Base-by-base conservation (phyloP, 768 basidiomycete genomes). In the Neoboletus subvelutipes region DNA sequence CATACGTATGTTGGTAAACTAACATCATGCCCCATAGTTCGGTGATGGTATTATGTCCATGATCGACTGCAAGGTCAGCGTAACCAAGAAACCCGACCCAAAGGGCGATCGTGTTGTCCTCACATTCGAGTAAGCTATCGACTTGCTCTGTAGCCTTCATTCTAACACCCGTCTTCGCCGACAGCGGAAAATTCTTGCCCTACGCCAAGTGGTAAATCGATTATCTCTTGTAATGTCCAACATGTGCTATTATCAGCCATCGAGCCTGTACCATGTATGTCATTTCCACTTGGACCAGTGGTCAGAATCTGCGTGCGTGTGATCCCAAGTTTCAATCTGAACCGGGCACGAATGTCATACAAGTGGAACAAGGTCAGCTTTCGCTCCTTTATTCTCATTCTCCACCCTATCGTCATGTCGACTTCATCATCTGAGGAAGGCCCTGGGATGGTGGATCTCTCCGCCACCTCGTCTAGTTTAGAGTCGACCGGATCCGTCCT, bases 31-130 rank as follows among this genome's bases (percentile, higher is more conserved):
- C 50, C 8, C 10, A 12, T 49, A 89, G 87, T 92, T 91, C 60
- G 90, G 90, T 6, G 90, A 92, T 64, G 90, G 90, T 5, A 92
- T 92, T 58, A 91, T 92, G 88, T 88, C 87, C 20, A 89, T 92
- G 87, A 90, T 92, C 55, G 90, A 92, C 69, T 92, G 90, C 72
- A 85, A 82, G 62, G 78, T 92, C 58, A 78, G 77, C 46, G 76
- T 92, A 45, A 76, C 82, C 58, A 83, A 77, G 74, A 91, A 92
- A 69, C 77, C 79, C 17, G 83, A 91, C 64, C 88, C 88, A 17
- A 88, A 86, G 65, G 90, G 90, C 36, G 89, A 92, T 63, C 87
- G 90, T 43, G 86, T 91, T 10, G 64, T 90, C 18, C 75, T 92
- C 57, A 91, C 86, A 2, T 90, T 91, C 60, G 88, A 92, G 90